phyloP scores from a whole-genome alignment of 2,329 filamentous ascomycete genomes.

The Phoma sp. region DNA sequence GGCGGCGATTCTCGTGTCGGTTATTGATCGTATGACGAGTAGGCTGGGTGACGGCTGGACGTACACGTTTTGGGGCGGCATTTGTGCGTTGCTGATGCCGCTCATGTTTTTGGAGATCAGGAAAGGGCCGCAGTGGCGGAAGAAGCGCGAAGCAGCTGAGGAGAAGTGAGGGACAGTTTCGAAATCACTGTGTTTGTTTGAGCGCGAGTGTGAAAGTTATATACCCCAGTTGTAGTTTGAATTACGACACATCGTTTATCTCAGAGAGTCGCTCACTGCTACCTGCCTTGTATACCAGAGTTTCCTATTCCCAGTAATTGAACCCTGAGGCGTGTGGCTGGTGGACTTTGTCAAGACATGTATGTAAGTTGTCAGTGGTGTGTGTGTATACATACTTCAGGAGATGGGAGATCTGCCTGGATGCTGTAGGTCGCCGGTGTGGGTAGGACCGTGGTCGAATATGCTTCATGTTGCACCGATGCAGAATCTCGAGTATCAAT shows the following conservation, averaged over 20 bases:
- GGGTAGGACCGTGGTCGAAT: too few species aligned
- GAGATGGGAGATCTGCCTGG: too few species aligned
- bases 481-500: too few species aligned
- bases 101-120: conserved; percentile 38
- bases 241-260: background rate
- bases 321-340: too few species aligned
- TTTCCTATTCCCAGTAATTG: too few species aligned
- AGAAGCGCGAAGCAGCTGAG: conserved; percentile 26
- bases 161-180: conserved; percentile 6
- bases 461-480: too few species aligned
- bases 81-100: conserved; percentile 33
- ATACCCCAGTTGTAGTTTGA: conserved; percentile 12
- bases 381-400: too few species aligned
- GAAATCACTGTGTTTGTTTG: background rate
- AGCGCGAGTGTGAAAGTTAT: conserved; percentile 5
- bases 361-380: too few species aligned
- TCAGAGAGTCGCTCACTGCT: too few species aligned
- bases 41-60: conserved; percentile 35
- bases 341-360: too few species aligned
- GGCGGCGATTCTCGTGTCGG: conserved; percentile 31
- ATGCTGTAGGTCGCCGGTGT: too few species aligned
- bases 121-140: conserved; percentile 34
- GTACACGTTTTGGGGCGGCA: conserved; percentile 34
- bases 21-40: conserved; percentile 33
- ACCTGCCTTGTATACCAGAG: too few species aligned